Base-by-base conservation (phyloP, 2,329 filamentous ascomycete species). In the Alternaria metachromatica region DNA sequence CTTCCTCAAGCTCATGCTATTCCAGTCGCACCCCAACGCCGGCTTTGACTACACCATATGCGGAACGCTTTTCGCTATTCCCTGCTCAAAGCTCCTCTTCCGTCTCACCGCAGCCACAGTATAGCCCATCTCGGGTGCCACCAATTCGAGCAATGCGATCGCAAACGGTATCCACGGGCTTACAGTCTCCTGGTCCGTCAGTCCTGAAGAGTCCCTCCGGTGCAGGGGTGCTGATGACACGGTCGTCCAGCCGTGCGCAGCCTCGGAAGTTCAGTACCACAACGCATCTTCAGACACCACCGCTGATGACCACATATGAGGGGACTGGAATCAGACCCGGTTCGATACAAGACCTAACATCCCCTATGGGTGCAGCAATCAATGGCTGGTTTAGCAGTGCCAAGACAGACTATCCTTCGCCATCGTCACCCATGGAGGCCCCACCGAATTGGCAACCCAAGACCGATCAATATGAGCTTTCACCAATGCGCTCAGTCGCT, bases 381-480 rank as follows among this genome's bases (percentile, higher is more conserved):
- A 64, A 63, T 33, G 58, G 61, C 12, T 70, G 64, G 55, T 68
- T 68, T 20, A 60, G 50, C 21, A 64, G 21, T 13, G 26, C 57
- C 28, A 11, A 59, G 37, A 20, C 55, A 37, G 10, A 59, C 46
- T 26, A 30, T 51, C 5, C 53, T 6, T 26, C 30, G 9, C 46
- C 55, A 12, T 28, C 58, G 3, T 43, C 37, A 5, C 58, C 62
- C 46, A 44, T 43, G n/a, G 30, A 21, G 11, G 11, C 33, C 15
- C 66, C 69, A 4, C 48, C 63, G 6, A 66, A 62, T 48, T 60
- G 64, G 13, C 65, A 65, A 8, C 55, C 65, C 15, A 49, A 64
- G 8, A 65, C 66, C n/a, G 72, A 72, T 21, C 60, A 65, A 20
- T 60, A 72, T 15, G 57, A 71, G 23, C 50, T 71, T 1, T 64